A percentile compares a stretch with the other conserved stretches of the same genome.
Conservation (phyloP, 2,329 filamentous ascomycete species). For the Cladosporium sp. region DNA sequence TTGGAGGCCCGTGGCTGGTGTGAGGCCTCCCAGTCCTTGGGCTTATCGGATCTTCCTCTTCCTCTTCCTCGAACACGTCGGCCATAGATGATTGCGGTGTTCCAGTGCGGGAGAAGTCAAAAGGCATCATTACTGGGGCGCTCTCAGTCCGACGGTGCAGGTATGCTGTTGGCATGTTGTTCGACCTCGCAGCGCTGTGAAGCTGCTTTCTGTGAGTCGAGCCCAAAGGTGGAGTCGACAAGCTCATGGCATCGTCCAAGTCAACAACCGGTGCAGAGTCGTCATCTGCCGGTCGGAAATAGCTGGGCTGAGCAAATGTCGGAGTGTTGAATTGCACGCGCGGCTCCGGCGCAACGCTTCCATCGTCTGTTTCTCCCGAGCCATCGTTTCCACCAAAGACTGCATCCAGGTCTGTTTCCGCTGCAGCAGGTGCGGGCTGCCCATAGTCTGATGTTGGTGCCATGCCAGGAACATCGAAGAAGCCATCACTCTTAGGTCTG, state of each 20-base stretch:
- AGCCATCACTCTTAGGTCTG: constrained; percentile 14
- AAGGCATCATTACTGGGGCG: constrained; percentile 72
- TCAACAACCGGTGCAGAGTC: constrained; percentile 76
- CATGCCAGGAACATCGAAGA: constrained; percentile 12
- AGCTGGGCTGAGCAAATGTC: constrained; percentile 11
- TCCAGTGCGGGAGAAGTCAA: constrained; percentile 47
- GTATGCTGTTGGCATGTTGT: constrained; percentile 1
- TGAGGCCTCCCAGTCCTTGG: constrained; percentile 1
- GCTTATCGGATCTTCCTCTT: constrained; percentile 48
- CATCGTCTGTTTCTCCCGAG: background rate
- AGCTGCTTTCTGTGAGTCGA: constrained; percentile 46
- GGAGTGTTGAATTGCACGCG: constrained; percentile 14
- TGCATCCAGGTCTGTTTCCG: constrained; percentile 30
- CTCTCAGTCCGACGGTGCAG: constrained; percentile 70
- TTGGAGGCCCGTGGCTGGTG: constrained; percentile 25
- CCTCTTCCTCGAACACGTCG: constrained; percentile 82
- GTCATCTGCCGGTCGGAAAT: constrained; percentile 41
- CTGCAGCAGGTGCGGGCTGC: constrained; percentile 14
- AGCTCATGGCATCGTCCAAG: constrained; percentile 67
- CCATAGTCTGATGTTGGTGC: background rate
- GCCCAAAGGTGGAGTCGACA: constrained; percentile 51
- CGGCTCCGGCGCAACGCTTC: background rate
- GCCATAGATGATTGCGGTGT: constrained; percentile 63
- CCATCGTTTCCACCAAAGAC: constrained; percentile 22
- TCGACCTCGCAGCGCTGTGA: constrained; percentile 51